These are phyloP conservation scores for Cutaneotrichosporon daszewskae DNA, from an alignment of 1,284 basidiomycete genomes.

Conservation along the genomic window DNA sequence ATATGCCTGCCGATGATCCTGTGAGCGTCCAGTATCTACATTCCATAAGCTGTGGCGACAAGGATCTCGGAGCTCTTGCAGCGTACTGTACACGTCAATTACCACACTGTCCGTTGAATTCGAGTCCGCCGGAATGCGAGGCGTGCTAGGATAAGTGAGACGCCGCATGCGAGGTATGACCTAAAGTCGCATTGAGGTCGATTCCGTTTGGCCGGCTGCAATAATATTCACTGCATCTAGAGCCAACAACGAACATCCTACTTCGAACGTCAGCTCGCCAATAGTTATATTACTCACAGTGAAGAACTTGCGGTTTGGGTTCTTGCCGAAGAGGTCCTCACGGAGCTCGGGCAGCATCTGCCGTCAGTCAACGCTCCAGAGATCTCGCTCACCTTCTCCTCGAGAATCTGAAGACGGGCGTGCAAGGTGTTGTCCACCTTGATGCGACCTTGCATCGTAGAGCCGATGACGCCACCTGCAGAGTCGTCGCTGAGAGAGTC, in stretches of 20 bases:
- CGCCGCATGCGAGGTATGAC: too few species aligned
- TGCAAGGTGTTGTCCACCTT: conserved; percentile 87
- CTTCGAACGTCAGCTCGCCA: conserved; percentile 5
- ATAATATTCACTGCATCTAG: conserved; percentile 11
- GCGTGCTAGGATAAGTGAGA: too few species aligned
- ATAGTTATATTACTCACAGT: conserved; percentile 40
- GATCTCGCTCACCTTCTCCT: conserved; percentile 64
- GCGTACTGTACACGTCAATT: too few species aligned
- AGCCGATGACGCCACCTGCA: conserved; percentile 75
- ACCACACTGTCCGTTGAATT: too few species aligned
- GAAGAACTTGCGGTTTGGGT: conserved; percentile 81
- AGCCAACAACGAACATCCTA: conserved; percentile 4
- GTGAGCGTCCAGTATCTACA: too few species aligned
- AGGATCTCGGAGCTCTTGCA: too few species aligned
- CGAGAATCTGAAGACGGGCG: conserved; percentile 75
- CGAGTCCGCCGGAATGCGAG: too few species aligned
- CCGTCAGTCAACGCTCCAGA: not conserved
- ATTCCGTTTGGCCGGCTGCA: too few species aligned
- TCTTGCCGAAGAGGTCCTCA: conserved; percentile 73
- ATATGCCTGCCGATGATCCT: too few species aligned
- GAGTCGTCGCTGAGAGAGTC: conserved; percentile 66
- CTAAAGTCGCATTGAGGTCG: too few species aligned
- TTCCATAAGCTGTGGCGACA: too few species aligned
- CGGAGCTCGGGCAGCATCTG: conserved; percentile 91
- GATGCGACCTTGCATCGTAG: conserved; percentile 67